phyloP scores from a whole-genome alignment of 2,329 filamentous ascomycete genomes.

The Setomelanomma holmii region DNA sequence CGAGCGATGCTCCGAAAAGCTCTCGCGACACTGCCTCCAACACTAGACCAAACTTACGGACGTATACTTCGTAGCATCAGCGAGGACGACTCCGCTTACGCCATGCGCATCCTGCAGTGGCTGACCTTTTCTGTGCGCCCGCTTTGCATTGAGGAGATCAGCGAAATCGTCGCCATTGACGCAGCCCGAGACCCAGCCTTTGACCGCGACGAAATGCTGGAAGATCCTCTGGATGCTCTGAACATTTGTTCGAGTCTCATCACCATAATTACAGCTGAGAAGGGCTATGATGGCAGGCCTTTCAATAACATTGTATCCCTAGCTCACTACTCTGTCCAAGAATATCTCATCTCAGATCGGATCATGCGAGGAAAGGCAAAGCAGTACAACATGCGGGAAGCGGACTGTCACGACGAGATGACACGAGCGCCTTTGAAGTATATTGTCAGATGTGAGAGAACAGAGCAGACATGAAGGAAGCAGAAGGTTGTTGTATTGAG shows the following conservation, averaged over 20 bases:
- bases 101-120: slow-evolving; percentile 33
- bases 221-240: slow-evolving; percentile 41
- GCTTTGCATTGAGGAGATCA: slow-evolving; percentile 29
- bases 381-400: slow-evolving; percentile 31
- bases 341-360: slow-evolving; percentile 41
- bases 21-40: slow-evolving; percentile 27
- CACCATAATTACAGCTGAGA: slow-evolving; percentile 19
- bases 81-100: slow-evolving; percentile 20
- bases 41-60: slow-evolving; percentile 37
- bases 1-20: slow-evolving; percentile 21
- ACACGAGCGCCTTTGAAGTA: slow-evolving; percentile 33
- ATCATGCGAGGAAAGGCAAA: slow-evolving; percentile 26
- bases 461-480: no score
- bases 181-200: slow-evolving; percentile 33
- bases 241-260: slow-evolving; percentile 44
- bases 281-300: not conserved
- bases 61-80: slow-evolving; percentile 32
- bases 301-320: slow-evolving; percentile 18
- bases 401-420: slow-evolving; percentile 26
- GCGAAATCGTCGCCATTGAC: slow-evolving; percentile 37
- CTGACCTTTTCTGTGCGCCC: slow-evolving; percentile 30
- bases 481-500: no score
- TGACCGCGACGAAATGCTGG: slow-evolving; percentile 42
- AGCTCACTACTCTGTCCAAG: slow-evolving; percentile 47
- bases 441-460: no score